Conservation (phyloP, 2,329 filamentous ascomycete genomes). For the Cladorrhinum sp. region DNA sequence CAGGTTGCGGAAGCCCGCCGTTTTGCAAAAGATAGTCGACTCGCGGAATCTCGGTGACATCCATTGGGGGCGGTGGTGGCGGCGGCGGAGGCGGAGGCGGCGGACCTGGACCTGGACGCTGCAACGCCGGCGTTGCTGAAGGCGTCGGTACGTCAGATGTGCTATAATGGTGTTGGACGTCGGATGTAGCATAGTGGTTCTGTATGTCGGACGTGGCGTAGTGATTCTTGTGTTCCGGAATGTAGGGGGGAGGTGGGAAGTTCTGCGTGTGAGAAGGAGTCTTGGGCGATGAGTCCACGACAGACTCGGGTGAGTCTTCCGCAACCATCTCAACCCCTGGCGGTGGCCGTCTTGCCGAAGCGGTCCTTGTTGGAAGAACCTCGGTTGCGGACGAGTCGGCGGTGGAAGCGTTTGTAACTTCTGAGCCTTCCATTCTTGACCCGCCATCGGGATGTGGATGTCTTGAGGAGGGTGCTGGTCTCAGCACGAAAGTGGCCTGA, state of each 20-base stretch:
- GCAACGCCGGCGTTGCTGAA: conserved; percentile 40
- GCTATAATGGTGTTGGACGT: conserved; percentile 32
- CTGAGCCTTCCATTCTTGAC: conserved; percentile 14
- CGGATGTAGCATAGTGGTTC: conserved; percentile 5
- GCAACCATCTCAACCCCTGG: conserved; percentile 38
- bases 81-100: conserved; percentile 46
- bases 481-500: conserved; percentile 51
- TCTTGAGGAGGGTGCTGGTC: conserved; percentile 16
- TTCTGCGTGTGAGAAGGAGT: conserved; percentile 57
- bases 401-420: conserved; percentile 25
- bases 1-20: conserved; percentile 69
- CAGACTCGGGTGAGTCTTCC: conserved; percentile 50
- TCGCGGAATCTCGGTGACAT: conserved; percentile 68
- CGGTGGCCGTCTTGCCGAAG: conserved; percentile 28
- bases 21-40: conserved; percentile 92
- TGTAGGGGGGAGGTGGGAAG: conserved; percentile 45
- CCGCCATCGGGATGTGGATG: conserved; percentile 8
- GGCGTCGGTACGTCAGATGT: conserved; percentile 41
- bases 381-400: conserved; percentile 23
- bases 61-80: conserved; percentile 73
- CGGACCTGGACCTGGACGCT: conserved; percentile 33
- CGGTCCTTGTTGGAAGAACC: conserved; percentile 19
- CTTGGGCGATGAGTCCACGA: conserved; percentile 55
- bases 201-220: conserved; percentile 34
- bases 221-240: conserved; percentile 40